phyloP scores from a whole-genome alignment of 495 filamentous ascomycete genomes.

The Echria macrotheca region DNA sequence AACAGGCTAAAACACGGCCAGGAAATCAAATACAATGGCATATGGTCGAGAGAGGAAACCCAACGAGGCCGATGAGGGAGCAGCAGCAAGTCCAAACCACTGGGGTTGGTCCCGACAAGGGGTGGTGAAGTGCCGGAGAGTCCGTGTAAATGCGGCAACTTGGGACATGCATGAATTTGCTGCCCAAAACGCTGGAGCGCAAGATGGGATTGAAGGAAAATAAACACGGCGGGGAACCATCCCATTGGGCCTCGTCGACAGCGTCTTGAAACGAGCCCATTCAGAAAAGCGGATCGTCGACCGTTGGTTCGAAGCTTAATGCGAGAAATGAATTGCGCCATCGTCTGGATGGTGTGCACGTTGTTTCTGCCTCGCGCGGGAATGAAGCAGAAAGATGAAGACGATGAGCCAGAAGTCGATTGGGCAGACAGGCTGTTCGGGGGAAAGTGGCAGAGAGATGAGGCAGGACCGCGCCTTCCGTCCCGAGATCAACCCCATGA shows the following conservation, averaged over 20 bases:
- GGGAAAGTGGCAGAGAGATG: too few species aligned
- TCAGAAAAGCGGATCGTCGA: slow-evolving; percentile 3
- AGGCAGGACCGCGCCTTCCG: too few species aligned
- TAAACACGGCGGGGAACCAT: not conserved
- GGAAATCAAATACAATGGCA: slow-evolving; percentile 1
- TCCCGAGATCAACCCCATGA: too few species aligned
- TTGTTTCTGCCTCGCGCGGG: not conserved
- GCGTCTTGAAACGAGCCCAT: slow-evolving; percentile 10
- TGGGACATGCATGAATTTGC: slow-evolving; percentile 13
- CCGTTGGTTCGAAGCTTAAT: too few species aligned
- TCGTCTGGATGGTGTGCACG: too few species aligned
- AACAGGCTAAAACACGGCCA: slow-evolving; percentile 11
- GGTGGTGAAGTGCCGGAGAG: slow-evolving; percentile 13
- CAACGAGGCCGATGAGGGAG: not conserved
- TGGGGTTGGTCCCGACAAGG: not conserved
- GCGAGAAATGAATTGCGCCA: too few species aligned
- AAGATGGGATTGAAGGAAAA: not conserved
- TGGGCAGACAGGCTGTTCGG: not conserved
- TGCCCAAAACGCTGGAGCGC: not conserved
- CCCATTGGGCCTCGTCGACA: not conserved
- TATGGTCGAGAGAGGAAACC: too few species aligned
- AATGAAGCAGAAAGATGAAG: too few species aligned
- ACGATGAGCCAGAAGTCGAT: not conserved
- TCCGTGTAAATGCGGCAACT: slow-evolving; percentile 18
- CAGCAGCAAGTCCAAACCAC: not conserved